Percentiles rank a stretch among this genome's conserved stretches.
These are phyloP conservation scores for Solanum boliviense DNA, from an alignment of 257 asterid genomes.

Conservation along the genomic window DNA sequence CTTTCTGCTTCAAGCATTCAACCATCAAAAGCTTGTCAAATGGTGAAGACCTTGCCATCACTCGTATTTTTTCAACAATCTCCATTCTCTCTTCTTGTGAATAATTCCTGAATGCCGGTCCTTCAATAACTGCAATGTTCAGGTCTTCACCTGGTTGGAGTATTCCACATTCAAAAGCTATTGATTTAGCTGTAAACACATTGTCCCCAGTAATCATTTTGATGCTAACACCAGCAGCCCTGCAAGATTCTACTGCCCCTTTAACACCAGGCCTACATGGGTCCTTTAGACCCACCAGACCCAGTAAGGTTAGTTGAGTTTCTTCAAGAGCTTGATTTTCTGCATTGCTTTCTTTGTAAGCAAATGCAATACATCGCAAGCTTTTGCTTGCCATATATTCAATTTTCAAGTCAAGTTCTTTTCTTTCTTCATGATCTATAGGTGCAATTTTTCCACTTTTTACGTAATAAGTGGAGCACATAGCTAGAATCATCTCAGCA, in stretches of 20 bases:
- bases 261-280: constrained; percentile 7
- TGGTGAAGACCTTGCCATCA: constrained; percentile 14
- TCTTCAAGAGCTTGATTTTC: background rate
- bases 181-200: constrained; percentile 6
- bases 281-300: constrained; percentile 7
- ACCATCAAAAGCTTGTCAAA: constrained; percentile 10
- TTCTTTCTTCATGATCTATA: background rate
- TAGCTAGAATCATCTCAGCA: constrained; percentile 6
- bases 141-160: background rate
- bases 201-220: constrained; percentile 16
- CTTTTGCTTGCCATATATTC: background rate
- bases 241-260: constrained; percentile 1
- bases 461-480: constrained; percentile 1
- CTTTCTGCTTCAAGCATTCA: constrained; percentile 3
- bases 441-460: background rate
- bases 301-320: background rate
- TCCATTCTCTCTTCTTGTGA: constrained; percentile 5
- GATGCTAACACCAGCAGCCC: constrained; percentile 2
- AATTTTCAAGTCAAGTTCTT: background rate
- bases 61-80: background rate
- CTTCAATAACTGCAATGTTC: constrained; percentile 1
- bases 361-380: constrained; percentile 9
- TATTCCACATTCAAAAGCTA: constrained; percentile 18
- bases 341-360: background rate
- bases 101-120: background rate